Evolutionary conservation across 129 eudicot genomes (phyloP).

Genomic region (Artemisia argyi): DNA sequence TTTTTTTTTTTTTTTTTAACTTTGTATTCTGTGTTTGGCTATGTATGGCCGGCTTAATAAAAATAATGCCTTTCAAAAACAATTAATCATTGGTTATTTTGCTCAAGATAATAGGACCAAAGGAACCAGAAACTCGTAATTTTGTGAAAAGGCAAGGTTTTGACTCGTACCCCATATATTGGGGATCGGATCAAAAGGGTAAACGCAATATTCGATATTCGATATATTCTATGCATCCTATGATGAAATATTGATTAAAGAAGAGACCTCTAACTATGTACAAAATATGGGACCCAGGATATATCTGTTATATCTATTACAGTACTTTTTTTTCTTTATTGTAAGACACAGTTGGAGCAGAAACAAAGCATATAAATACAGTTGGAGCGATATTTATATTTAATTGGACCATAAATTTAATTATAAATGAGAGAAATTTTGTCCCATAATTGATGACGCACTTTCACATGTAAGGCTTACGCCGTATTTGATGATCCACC

Average conservation of each 20-base stretch:
- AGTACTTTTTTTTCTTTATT: no score
- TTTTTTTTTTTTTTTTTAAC: no score
- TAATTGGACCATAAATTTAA: background rate
- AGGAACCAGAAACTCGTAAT: no score
- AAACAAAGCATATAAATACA: background rate
- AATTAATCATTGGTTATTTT: no score
- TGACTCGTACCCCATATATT: no score
- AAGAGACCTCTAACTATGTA: background rate
- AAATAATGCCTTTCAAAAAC: no score
- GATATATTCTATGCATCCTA: background rate
- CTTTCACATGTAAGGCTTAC: slow-evolving; percentile 24
- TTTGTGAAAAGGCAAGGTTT: no score
- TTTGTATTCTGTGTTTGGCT: no score
- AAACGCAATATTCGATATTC: background rate
- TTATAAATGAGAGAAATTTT: background rate
- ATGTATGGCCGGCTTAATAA: no score
- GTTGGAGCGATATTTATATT: background rate
- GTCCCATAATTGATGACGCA: slow-evolving; percentile 19
- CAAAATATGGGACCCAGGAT: background rate
- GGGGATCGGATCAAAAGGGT: no score
- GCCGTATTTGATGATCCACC: slow-evolving; percentile 22
- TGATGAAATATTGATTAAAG: background rate
- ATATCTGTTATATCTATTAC: no score
- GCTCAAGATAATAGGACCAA: no score
- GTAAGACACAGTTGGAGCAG: background rate